Base-by-base conservation (phyloP, 2,329 filamentous ascomycete genomes). In the Paracoccidioides brasiliensis region DNA sequence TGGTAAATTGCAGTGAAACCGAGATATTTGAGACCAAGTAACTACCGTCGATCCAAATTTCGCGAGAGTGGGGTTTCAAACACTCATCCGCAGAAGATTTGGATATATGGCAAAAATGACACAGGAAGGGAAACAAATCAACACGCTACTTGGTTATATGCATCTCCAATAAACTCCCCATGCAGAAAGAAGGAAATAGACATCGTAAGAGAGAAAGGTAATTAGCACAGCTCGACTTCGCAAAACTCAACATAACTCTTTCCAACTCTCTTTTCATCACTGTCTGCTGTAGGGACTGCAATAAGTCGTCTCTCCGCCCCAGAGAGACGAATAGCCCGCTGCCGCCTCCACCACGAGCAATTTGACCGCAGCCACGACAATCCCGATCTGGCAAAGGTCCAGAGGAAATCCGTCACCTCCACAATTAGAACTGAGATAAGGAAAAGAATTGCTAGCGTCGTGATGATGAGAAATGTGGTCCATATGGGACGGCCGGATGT, bases 341-440 rank as follows among this genome's bases (percentile, higher is more conserved):
- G 28, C n/a, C 30, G 28, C 14, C 22, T 10, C 43, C 22, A 42
- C 43, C 43, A 45, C n/a, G 43, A 45, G 15, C 15, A 45, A 12
- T 45, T 45, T 12, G 43, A 3, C 28, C 30, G 4, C 30, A 30
- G 33, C n/a, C 8, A n/a, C 46, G n/a, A 14, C 1, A 49, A 12
- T 8, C n/a, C 37, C 32, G 14, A 6, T 3, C 30, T 35, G 8
- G 40, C 8, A 33, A 40, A 33, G 12, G 15, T 22, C 43, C 43
- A 54, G 33, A 48, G 1, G 1, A 48, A 38, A 38, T 48, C 42
- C 10, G 3, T 9, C 15, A 53, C 38, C 30, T 59, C 57, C 10
- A 55, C 57, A 32, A 59, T 52, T n/a, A 60, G 43, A 12, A 57
- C 52, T 5, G 57, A 57, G 14, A 59, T 33, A 7, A 60, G 52